These are phyloP conservation scores for Plasmodium ovale DNA, from an alignment of 169 alveolate species.

Conservation along the genomic window DNA sequence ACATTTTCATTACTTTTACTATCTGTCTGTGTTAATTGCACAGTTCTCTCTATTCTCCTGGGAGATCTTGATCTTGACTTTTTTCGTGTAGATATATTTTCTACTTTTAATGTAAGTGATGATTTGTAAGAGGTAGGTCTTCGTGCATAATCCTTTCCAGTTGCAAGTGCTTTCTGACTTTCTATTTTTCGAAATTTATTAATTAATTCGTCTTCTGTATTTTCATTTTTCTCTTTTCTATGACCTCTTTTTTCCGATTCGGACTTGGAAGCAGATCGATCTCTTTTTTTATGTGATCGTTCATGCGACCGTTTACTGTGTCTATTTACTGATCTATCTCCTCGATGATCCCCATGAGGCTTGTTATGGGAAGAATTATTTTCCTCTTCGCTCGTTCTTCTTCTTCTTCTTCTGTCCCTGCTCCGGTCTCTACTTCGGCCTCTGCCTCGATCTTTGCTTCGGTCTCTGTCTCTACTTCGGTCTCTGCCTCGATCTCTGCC, in stretches of 20 bases:
- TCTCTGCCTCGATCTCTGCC: background rate
- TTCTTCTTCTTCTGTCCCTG: constrained; percentile 26
- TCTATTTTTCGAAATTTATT: constrained; percentile 81
- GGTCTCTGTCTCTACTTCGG: background rate
- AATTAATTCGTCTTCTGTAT: constrained; percentile 79
- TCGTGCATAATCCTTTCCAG: constrained; percentile 85
- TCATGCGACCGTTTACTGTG: constrained; percentile 19
- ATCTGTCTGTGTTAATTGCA: constrained; percentile 14
- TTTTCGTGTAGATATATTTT: constrained; percentile 65
- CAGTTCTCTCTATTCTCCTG: constrained; percentile 49
- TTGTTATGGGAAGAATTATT: constrained; percentile 31
- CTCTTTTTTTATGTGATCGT: constrained; percentile 16
- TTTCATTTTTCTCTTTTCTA: constrained; percentile 45
- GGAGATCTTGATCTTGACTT: constrained; percentile 37
- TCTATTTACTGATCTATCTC: constrained; percentile 28
- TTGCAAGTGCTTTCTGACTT: constrained; percentile 84
- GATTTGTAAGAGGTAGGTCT: constrained; percentile 85
- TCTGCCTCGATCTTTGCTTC: constrained; percentile 4
- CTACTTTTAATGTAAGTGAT: constrained; percentile 81
- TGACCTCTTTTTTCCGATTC: background rate
- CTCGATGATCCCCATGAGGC: constrained; percentile 11
- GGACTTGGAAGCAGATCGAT: constrained; percentile 28
- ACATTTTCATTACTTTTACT: constrained; percentile 25
- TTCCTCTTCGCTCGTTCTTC: constrained; percentile 18
- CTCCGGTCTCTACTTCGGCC: constrained; percentile 9